Conservation (phyloP, 805 yeast genomes). For the Nakazawaea molendinolei region DNA sequence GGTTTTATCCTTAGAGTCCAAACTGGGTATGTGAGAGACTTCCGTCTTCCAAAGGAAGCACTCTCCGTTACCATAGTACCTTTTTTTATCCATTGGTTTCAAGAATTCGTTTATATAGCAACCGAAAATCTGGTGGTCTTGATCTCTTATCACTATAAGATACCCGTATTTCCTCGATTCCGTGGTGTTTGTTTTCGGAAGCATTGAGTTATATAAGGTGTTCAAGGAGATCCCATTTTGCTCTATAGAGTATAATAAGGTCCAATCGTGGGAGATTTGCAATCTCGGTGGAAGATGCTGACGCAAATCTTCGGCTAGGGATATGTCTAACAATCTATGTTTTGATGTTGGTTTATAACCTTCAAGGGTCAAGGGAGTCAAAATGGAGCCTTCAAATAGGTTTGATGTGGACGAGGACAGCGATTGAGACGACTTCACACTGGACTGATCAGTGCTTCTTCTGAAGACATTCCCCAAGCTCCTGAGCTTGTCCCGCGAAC, state of each 20-base stretch:
- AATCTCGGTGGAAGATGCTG: conserved; percentile 68
- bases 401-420: conserved; percentile 2
- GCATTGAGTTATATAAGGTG: conserved; percentile 59
- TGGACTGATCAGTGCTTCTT: neutral
- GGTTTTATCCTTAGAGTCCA: conserved; percentile 14
- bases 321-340: conserved; percentile 44
- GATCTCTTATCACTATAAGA: conserved; percentile 65
- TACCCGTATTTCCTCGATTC: conserved; percentile 50
- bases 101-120: conserved; percentile 70
- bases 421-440: conserved; percentile 1
- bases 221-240: conserved; percentile 86
- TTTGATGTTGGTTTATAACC: conserved; percentile 61
- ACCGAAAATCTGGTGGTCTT: conserved; percentile 61
- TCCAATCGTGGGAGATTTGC: conserved; percentile 76
- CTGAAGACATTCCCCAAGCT: conserved; percentile 3
- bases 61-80: conserved; percentile 91
- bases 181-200: conserved; percentile 29
- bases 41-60: conserved; percentile 87
- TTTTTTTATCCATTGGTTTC: conserved; percentile 61
- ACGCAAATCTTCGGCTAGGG: conserved; percentile 71
- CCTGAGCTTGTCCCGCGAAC: conserved; percentile 3
- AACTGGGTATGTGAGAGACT: conserved; percentile 28
- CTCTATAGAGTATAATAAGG: conserved; percentile 73
- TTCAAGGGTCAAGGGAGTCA: conserved; percentile 45
- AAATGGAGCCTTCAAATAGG: conserved; percentile 31